Evolutionary conservation across 352 stramenopile species (phyloP).

Genomic region (Phytophthora vignae): DNA sequence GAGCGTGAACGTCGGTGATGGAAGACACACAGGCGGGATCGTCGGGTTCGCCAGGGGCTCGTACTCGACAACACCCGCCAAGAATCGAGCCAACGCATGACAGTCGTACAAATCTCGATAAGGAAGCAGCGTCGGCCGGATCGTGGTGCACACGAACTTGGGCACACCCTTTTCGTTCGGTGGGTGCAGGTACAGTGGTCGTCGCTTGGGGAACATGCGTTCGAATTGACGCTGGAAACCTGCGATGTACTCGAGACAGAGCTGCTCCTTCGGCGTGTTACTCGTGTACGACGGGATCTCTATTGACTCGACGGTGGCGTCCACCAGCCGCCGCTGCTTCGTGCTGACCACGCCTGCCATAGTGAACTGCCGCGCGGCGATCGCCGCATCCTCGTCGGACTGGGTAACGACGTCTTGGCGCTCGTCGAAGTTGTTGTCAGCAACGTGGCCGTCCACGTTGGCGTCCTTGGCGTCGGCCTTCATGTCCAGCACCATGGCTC

Average conservation of each 20-base stretch:
- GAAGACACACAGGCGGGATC: constrained; percentile 77
- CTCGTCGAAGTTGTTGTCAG: constrained; percentile 49
- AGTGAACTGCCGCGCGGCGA: constrained; percentile 74
- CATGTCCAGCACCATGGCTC: constrained; percentile 51
- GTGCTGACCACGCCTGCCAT: constrained; percentile 81
- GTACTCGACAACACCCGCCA: constrained; percentile 94
- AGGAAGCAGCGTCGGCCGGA: constrained; percentile 93
- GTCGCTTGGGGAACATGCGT: constrained; percentile 81
- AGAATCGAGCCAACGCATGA: constrained; percentile 83
- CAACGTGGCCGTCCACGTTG: background rate
- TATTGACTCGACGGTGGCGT: constrained; percentile 50
- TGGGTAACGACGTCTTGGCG: constrained; percentile 58
- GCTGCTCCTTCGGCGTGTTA: constrained; percentile 91
- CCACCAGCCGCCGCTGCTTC: constrained; percentile 79
- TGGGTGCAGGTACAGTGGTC: constrained; percentile 87
- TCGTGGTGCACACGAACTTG: constrained; percentile 96
- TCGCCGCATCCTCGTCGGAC: constrained; percentile 65
- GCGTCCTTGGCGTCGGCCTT: constrained; percentile 62
- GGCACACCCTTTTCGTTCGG: constrained; percentile 92
- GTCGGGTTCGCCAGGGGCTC: constrained; percentile 91
- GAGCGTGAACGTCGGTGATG: constrained; percentile 89
- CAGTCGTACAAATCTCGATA: constrained; percentile 94
- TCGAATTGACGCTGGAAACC: constrained; percentile 93
- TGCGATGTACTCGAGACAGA: constrained; percentile 95
- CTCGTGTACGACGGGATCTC: constrained; percentile 46